A percentile compares a stretch with the other conserved stretches of the same genome.
phyloP scores from a whole-genome alignment of 2,329 filamentous ascomycete genomes.

The Clarireedia paspali region DNA sequence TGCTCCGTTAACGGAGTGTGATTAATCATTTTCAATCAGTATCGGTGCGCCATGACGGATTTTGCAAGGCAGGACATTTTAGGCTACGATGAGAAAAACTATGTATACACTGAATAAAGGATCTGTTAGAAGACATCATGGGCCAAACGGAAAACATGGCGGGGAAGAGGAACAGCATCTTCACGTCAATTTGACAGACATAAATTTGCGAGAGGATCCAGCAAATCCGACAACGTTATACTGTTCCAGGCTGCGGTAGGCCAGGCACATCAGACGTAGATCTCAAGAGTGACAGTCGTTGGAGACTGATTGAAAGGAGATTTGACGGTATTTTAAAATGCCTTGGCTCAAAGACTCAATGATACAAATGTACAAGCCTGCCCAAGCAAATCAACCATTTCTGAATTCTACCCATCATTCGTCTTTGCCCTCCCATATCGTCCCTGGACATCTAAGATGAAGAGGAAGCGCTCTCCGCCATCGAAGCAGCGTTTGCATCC shows the following conservation, averaged over 20 bases:
- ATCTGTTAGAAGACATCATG: too few relatives aligned
- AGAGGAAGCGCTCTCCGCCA: conserved; percentile 20
- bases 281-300: neutral
- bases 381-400: conserved; percentile 1
- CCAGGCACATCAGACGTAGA: neutral
- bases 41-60: neutral
- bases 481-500: conserved; percentile 41
- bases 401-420: conserved; percentile 4
- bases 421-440: conserved; percentile 1
- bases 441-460: conserved; percentile 16
- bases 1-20: neutral
- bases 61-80: neutral
- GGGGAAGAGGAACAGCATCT: too few relatives aligned
- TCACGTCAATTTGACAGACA: too few relatives aligned
- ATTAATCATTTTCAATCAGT: neutral
- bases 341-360: conserved; percentile 14
- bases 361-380: conserved; percentile 27
- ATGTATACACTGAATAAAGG: too few relatives aligned
- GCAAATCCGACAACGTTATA: too few relatives aligned
- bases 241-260: too few relatives aligned
- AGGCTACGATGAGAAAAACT: too few relatives aligned
- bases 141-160: too few relatives aligned
- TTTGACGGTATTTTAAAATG: conserved; percentile 11
- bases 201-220: too few relatives aligned
- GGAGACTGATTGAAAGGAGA: neutral